Evolutionary conservation across 371 early-diverging fungal genomes (phyloP), one percentile per base, ranked within the genome.

Genomic region (Mucor lusitanicus): DNA sequence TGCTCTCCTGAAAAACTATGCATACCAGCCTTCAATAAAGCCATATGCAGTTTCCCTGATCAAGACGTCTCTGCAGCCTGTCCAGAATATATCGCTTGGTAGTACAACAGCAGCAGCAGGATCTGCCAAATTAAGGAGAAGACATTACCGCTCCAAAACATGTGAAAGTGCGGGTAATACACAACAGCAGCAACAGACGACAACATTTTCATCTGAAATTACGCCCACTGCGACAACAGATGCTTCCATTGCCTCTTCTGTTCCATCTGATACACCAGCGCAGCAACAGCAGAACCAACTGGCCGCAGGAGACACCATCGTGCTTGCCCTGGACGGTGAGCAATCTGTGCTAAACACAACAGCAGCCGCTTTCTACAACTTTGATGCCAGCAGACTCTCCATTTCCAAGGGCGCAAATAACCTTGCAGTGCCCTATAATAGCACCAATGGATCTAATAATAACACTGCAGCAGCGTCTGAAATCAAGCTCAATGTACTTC

Each of bases 11-110:
- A 42, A 63, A 15, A 28, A 32, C 39, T 58, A 63, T 50, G 33
- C 57, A 33, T 62, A 35, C 17, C 50, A 62, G 25, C 54, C 48
- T 48, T 21, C 54, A 62, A 39, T 62, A 46, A 62, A 30, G 37
- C 53, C 54, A 6, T 62, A 40, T 40, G 17, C 37, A n/a, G 25
- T 59, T 15, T 58, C 59, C 1, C n/a, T 44, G 32, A 35, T 59
- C 17, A 58, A 59, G 37, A 50, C 65, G 19, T 15, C 59, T 6
- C 37, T 65, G 17, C 25, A 59, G 25, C 59, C 65, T 59, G 37
- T 65, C 23, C 35, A 59, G 32, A 59, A 65, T 25, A 46, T 65
- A 9, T 39, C 58, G 3, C 39, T 59, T 39, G 33, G 48, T 57
- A 44, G 46, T 44, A 44, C 30, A 44, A 64, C 64, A 21, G 48